Percentiles rank a stretch among this genome's conserved stretches.
phyloP scores from a whole-genome alignment of 805 yeast genomes.

The Helenozyma baotianmanensis region DNA sequence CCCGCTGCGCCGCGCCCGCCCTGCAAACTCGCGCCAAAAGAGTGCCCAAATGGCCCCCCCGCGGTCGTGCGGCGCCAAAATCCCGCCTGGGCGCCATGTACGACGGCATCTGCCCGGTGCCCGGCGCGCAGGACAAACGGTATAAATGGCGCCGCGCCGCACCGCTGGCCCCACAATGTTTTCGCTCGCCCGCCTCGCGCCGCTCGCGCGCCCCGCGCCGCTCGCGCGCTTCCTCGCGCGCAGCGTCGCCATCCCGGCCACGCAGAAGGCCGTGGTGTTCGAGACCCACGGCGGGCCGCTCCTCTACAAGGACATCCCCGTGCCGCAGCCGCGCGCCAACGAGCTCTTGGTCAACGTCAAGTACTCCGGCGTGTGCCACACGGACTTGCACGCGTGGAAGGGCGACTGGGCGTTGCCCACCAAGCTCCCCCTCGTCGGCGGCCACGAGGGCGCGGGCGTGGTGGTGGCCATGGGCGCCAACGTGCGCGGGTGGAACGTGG shows the following conservation, averaged over 20 bases:
- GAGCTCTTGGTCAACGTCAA: constrained; percentile 10
- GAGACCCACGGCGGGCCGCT: constrained; percentile 10
- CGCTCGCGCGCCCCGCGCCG: background rate
- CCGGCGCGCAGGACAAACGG: too few species aligned
- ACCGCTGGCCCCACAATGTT: too few species aligned
- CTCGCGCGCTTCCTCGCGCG: background rate
- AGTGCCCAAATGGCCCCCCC: too few species aligned
- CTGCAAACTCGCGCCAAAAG: too few species aligned
- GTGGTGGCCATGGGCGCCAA: constrained; percentile 9
- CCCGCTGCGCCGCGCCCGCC: too few species aligned
- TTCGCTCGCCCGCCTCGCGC: background rate
- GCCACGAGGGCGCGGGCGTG: constrained; percentile 12
- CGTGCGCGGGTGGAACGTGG: constrained; percentile 9
- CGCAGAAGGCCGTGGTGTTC: constrained; percentile 10
- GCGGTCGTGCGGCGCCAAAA: too few species aligned
- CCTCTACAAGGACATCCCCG: constrained; percentile 10
- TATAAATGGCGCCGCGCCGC: too few species aligned
- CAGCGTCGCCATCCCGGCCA: constrained; percentile 3
- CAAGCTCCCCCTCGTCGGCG: constrained; percentile 11
- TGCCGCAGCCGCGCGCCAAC: constrained; percentile 7
- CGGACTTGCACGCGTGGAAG: constrained; percentile 12
- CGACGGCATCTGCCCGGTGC: too few species aligned
- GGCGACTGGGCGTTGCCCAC: constrained; percentile 10
- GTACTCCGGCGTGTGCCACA: constrained; percentile 12
- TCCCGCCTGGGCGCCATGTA: too few species aligned